Conservation (phyloP, 1,284 basidiomycete genomes). For the Leccinum pallidistipes region DNA sequence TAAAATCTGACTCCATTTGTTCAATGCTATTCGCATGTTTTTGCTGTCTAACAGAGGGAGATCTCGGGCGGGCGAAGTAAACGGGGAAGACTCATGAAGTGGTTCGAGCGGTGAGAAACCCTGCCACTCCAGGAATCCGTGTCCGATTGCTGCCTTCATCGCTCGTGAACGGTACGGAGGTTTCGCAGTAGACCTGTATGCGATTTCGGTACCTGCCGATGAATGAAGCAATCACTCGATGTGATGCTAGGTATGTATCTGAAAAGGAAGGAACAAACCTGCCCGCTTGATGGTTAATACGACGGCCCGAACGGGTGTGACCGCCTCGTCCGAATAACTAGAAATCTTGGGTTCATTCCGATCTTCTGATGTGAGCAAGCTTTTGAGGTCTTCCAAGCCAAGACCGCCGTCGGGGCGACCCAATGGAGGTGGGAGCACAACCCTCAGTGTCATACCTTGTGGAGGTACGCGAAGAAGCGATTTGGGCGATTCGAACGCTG, state of each 20-base stretch:
- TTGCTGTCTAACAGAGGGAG: conserved; percentile 19
- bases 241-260: not conserved
- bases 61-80: conserved; percentile 18
- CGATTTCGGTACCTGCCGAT: conserved; percentile 18
- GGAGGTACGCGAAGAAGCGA: conserved; percentile 37
- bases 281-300: conserved; percentile 26
- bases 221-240: not conserved
- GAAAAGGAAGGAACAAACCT: conserved; percentile 16
- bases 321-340: conserved; percentile 4
- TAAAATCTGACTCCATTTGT: conserved; percentile 37
- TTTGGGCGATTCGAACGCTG: conserved; percentile 44
- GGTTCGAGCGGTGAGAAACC: conserved; percentile 32
- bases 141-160: conserved; percentile 33
- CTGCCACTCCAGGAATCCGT: conserved; percentile 34
- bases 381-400: conserved; percentile 36
- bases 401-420: conserved; percentile 33
- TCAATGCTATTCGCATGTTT: conserved; percentile 33
- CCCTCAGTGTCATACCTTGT: conserved; percentile 28
- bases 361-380: conserved; percentile 23
- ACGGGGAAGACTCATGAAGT: conserved; percentile 32
- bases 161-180: conserved; percentile 30
- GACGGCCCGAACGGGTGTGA: conserved; percentile 19
- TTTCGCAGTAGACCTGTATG: conserved; percentile 22
- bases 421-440: conserved; percentile 24
- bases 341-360: not conserved